These are phyloP conservation scores for Scytalidium lignicola DNA, from an alignment of 2,329 filamentous ascomycete genomes.

Conservation along the genomic window DNA sequence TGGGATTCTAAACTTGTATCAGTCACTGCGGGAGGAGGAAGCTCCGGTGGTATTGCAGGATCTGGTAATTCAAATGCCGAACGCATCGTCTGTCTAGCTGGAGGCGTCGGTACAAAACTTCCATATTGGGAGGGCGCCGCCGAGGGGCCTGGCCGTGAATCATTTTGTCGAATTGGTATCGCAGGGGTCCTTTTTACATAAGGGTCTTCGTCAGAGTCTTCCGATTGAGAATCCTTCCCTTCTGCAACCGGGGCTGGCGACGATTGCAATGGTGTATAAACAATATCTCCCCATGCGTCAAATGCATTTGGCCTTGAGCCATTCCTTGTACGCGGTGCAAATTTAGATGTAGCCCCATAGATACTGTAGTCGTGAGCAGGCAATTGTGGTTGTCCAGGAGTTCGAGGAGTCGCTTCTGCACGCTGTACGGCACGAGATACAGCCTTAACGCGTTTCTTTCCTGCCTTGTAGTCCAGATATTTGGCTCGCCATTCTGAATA, in stretches of 20 bases:
- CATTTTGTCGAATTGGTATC: background rate
- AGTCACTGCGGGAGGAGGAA: background rate
- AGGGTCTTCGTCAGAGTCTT: constrained; percentile 13
- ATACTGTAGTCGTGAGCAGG: constrained; percentile 1
- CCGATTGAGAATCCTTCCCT: constrained; percentile 16
- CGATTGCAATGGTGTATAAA: constrained; percentile 8
- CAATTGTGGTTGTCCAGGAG: constrained; percentile 6
- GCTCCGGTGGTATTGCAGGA: constrained; percentile 38
- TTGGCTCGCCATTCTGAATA: constrained; percentile 78
- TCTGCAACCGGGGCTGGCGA: constrained; percentile 13
- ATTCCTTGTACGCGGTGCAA: constrained; percentile 4
- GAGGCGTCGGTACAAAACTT: constrained; percentile 55
- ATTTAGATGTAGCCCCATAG: constrained; percentile 13
- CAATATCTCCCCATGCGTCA: background rate
- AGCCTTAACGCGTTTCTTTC: constrained; percentile 90
- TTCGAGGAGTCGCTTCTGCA: constrained; percentile 47
- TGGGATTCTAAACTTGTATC: background rate
- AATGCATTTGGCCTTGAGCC: background rate
- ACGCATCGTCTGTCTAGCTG: constrained; percentile 19
- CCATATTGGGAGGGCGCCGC: constrained; percentile 48
- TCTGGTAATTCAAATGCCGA: constrained; percentile 53
- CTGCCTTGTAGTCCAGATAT: constrained; percentile 92
- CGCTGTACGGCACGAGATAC: constrained; percentile 67
- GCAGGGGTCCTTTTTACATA: constrained; percentile 13
- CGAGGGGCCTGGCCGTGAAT: constrained; percentile 18